phyloP scores from a whole-genome alignment of 2,329 filamentous ascomycete species.

The Neocatenulostroma microsporum region DNA sequence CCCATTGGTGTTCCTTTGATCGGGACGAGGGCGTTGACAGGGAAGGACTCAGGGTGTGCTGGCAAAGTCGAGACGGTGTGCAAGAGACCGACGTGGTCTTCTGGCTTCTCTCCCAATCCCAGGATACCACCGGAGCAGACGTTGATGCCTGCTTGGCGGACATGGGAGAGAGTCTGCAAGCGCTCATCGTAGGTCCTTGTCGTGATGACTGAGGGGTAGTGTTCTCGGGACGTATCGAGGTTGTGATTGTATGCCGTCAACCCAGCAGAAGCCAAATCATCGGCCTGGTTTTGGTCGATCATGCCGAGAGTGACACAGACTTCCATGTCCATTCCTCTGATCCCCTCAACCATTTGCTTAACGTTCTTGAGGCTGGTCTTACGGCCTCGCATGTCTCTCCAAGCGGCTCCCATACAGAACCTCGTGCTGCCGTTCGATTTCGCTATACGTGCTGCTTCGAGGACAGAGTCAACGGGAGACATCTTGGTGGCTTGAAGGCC shows the following conservation, averaged over 20 bases:
- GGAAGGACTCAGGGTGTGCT: constrained; percentile 79
- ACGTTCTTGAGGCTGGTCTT: constrained; percentile 78
- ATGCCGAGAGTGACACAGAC: constrained; percentile 89
- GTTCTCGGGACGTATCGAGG: constrained; percentile 80
- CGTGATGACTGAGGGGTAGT: constrained; percentile 79
- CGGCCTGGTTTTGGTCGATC: constrained; percentile 70
- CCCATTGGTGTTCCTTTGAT: constrained; percentile 85
- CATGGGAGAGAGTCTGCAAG: constrained; percentile 67
- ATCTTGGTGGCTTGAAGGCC: constrained; percentile 74
- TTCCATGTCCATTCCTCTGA: constrained; percentile 80
- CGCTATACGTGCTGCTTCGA: constrained; percentile 67
- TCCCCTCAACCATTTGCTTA: constrained; percentile 75
- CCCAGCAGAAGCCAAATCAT: constrained; percentile 73
- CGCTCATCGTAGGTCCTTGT: constrained; percentile 84
- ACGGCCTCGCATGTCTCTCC: constrained; percentile 87
- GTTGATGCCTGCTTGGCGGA: constrained; percentile 77
- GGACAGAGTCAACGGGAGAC: constrained; percentile 69
- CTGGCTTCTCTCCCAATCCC: constrained; percentile 69
- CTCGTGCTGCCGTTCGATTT: constrained; percentile 78
- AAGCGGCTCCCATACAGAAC: constrained; percentile 93
- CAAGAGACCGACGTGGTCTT: constrained; percentile 74
- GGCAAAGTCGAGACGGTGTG: constrained; percentile 76
- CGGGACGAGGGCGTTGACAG: constrained; percentile 82
- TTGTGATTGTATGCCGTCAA: constrained; percentile 94
- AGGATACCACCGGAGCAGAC: constrained; percentile 87